Conservation (phyloP, 495 filamentous ascomycete genomes). For the Astrothelium macrocarpum region DNA sequence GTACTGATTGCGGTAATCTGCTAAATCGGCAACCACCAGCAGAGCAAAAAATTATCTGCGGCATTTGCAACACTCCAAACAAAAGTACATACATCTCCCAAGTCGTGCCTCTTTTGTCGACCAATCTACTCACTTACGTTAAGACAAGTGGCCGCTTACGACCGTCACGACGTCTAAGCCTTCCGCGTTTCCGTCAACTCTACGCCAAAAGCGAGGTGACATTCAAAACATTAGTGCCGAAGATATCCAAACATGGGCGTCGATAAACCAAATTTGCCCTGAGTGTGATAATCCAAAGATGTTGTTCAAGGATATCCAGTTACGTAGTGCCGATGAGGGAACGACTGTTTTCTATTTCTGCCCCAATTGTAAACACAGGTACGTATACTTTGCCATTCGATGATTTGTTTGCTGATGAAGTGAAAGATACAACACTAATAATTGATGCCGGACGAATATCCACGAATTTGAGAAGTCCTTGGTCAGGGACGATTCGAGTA, state of each 20-base stretch:
- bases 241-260: slow-evolving; percentile 67
- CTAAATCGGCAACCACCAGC: slow-evolving; percentile 69
- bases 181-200: slow-evolving; percentile 73
- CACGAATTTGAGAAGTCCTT: no score
- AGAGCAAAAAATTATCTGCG: slow-evolving; percentile 67
- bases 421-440: not conserved
- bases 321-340: slow-evolving; percentile 91
- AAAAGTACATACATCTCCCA: slow-evolving; percentile 47
- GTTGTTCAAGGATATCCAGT: slow-evolving; percentile 73
- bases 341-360: slow-evolving; percentile 83
- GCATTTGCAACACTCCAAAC: slow-evolving; percentile 74
- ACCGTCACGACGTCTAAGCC: slow-evolving; percentile 77
- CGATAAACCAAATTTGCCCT: slow-evolving; percentile 60
- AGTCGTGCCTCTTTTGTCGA: not conserved
- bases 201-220: slow-evolving; percentile 75
- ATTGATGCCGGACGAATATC: not conserved
- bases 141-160: slow-evolving; percentile 72
- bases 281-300: slow-evolving; percentile 77
- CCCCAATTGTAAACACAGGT: slow-evolving; percentile 60
- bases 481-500: no score
- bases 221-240: slow-evolving; percentile 73
- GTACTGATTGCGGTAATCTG: slow-evolving; percentile 85
- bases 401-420: not conserved
- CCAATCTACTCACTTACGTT: not conserved
- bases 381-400: not conserved